Base-by-base conservation (phyloP, 169 alveolate species). In the Plasmodium malariae region DNA sequence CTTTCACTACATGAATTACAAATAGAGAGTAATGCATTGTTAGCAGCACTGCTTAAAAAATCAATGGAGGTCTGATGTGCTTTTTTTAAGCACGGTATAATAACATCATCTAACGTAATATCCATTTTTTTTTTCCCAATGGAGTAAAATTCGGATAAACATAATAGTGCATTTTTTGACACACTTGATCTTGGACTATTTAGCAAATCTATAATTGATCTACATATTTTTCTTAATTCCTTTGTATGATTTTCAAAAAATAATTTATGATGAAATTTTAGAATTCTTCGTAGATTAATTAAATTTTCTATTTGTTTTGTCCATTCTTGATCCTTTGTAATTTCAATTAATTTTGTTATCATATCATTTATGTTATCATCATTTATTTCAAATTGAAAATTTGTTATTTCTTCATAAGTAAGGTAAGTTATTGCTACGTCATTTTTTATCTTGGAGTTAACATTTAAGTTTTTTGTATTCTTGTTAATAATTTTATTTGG, bases 151-250 rank as follows among this genome's bases (percentile, higher is more conserved):
- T 83, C 91, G 0, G 91, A 67, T 71, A 83, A 83, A 54, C 91
- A 83, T 45, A 83, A 62, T 49, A 83, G 28, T 11, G 91, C 83
- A 83, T 83, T 83, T 67, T 83, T 83, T 1, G 91, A 83, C 11
- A 83, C 91, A 68, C 91, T 34, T 3, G 91, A 83, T 36, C 91
- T 55, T 21, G 91, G 91, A 30, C 91, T 83, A 68, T 83, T 83
- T 83, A 83, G 17, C 24, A 83, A 72, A 30, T 83, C 91, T 19
- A 83, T 43, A 12, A 83, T 69, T 0, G 86, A 68, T 34, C 91
- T 37, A 1, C 62, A 30, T 40, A 83, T 83, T 68, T 69, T 83
- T 83, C 91, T 65, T 51, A 83, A 34, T 2, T 83, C 91, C 30
- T 83, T 83, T 51, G 34, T 14, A 51, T 54, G 65, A 67, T 67